Base-by-base conservation (phyloP, 257 asterid species). In the Lithospermum erythrorhizon region DNA sequence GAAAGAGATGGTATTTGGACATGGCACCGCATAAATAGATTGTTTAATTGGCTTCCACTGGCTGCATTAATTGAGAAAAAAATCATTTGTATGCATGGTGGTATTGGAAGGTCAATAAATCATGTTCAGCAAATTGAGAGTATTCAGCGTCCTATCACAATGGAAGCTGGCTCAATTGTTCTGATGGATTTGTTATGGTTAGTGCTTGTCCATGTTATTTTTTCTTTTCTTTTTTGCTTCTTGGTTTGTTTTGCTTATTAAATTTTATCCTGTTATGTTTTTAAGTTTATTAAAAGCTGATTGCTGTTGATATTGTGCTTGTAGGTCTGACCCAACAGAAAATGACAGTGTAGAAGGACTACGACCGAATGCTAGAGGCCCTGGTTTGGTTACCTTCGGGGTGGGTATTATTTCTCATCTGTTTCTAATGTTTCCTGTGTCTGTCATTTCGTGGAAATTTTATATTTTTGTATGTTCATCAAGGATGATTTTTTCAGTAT, bases 1-100 rank as follows among this genome's bases (percentile, higher is more conserved):
- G 99, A 93, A 84, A 84, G 99, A 80, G 99, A 93, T 82, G 99
- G 99, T 73, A 89, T 93, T 52, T 93, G 99, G 97, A 78, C 87
- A 30, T 89, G 99, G 99, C 96, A 93, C 70, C 89, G 97, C 60
- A 80, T 93, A 73, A 93, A 93, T 67, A 77, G 96, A 75, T 78
- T 93, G 75, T 93, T 93, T 73, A 93, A 93, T 76, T 93, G 99
- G 99, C 97, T 93, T 73, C 99, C 99, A 49, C 80, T 89, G 67
- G 96, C 99, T 53, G 99, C 99, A 24, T 71, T 87, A 70, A 87
- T 93, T 41, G 99, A 93, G 90, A 93, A 89, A 70, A 93, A 93
- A 65, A 93, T 89, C 29, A 83, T 93, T 32, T 89, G 99, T 73
- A 93, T 93, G 99, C 99, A 93, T 71, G 99, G 99, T 72, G 99